phyloP scores from a whole-genome alignment of 2,329 filamentous ascomycete genomes.

The Ceratocystiopsis minuta region DNA sequence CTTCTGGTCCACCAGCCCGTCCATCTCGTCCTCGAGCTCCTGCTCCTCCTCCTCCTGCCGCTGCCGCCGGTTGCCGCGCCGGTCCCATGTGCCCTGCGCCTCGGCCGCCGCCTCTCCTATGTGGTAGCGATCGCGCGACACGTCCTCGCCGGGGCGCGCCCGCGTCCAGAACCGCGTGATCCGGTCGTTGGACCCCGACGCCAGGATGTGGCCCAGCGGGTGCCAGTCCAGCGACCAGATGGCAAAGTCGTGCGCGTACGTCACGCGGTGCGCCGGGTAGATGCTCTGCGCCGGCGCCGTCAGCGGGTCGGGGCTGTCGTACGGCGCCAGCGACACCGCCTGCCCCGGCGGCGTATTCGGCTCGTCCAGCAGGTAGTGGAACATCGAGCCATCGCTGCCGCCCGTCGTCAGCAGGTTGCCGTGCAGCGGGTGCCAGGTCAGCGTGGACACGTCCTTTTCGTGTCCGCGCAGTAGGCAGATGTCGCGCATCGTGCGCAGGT shows the following conservation, averaged over 20 bases:
- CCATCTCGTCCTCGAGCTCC: constrained; percentile 81
- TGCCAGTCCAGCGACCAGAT: constrained; percentile 99
- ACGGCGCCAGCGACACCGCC: constrained; percentile 52
- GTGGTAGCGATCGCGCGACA: constrained; percentile 81
- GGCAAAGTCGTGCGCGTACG: constrained; percentile 80
- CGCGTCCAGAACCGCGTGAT: constrained; percentile 96
- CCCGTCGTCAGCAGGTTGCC: constrained; percentile 78
- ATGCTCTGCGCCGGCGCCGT: constrained; percentile 79
- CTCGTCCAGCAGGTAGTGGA: constrained; percentile 92
- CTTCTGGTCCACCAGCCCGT: constrained; percentile 81
- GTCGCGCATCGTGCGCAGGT: constrained; percentile 95
- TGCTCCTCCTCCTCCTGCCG: constrained; percentile 85
- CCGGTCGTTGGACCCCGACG: constrained; percentile 88
- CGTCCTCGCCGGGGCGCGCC: constrained; percentile 65
- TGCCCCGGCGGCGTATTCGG: constrained; percentile 53
- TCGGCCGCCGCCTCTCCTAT: constrained; percentile 88
- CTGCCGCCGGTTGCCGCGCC: constrained; percentile 58
- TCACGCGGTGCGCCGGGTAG: constrained; percentile 71
- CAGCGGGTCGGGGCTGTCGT: constrained; percentile 63
- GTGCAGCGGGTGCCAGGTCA: constrained; percentile 89
- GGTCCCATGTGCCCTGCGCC: constrained; percentile 85
- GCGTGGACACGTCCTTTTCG: constrained; percentile 85
- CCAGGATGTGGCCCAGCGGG: constrained; percentile 83
- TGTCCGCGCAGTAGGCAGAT: constrained; percentile 85
- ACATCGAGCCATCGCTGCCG: constrained; percentile 72